Evolutionary conservation across 2,329 filamentous ascomycete species (phyloP).

Genomic region (Hypoxylon sp.): DNA sequence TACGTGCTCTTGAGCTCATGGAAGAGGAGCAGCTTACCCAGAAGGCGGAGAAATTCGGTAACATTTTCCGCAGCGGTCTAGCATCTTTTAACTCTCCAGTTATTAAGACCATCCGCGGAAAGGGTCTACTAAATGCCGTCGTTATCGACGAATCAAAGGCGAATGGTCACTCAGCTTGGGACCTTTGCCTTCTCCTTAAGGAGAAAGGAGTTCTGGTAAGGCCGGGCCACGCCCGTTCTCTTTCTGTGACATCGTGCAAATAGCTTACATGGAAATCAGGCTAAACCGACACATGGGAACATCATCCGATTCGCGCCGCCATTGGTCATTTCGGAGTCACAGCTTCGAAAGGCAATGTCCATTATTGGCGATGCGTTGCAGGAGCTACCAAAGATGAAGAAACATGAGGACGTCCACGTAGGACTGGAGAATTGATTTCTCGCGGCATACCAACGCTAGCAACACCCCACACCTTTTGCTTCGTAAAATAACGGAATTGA

Average conservation of each 20-base stretch:
- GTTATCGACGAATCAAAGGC: constrained; percentile 93
- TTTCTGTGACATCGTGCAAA: constrained; percentile 34
- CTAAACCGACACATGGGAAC: constrained; percentile 98
- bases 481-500: constrained; percentile 30
- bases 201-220: constrained; percentile 92
- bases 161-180: constrained; percentile 91
- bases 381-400: constrained; percentile 80
- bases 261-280: constrained; percentile 67
- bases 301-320: constrained; percentile 99
- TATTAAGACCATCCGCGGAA: constrained; percentile 87
- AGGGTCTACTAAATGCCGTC: constrained; percentile 94
- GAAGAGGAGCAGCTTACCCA: constrained; percentile 91
- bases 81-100: constrained; percentile 82
- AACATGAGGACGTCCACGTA: constrained; percentile 54
- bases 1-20: constrained; percentile 93
- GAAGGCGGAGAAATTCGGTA: constrained; percentile 83
- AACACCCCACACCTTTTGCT: constrained; percentile 39
- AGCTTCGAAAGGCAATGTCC: constrained; percentile 81
- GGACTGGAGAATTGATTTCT: constrained; percentile 49
- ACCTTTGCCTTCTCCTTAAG: constrained; percentile 95
- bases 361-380: constrained; percentile 87
- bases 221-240: constrained; percentile 43
- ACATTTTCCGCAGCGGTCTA: constrained; percentile 86
- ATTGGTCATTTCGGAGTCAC: constrained; percentile 89
- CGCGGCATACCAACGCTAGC: constrained; percentile 21